These are phyloP conservation scores for Alloascoidea hylecoeti DNA, from an alignment of 805 yeast species.

Conservation along the genomic window DNA sequence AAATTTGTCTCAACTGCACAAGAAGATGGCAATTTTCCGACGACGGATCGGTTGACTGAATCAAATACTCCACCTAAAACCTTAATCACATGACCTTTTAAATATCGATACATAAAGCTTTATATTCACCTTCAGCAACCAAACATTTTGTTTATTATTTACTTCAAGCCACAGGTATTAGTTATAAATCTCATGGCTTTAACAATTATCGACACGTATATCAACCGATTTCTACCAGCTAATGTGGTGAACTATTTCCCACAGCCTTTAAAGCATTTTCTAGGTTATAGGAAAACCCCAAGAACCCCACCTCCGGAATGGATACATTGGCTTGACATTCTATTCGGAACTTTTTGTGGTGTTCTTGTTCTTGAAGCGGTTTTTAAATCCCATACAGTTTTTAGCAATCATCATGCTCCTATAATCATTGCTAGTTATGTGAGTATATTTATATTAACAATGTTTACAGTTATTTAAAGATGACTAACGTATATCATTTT, in stretches of 20 bases:
- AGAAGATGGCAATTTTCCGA: too few species aligned
- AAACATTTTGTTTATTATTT: too few species aligned
- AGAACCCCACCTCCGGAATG: not conserved
- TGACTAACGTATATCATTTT: conserved; percentile 11
- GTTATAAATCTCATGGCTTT: too few species aligned
- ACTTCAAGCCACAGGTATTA: too few species aligned
- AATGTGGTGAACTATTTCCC: not conserved
- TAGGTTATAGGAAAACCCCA: not conserved
- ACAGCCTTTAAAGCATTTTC: conserved; percentile 1
- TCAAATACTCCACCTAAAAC: too few species aligned
- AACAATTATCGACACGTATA: not conserved
- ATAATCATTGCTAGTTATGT: conserved; percentile 33
- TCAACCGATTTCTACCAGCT: not conserved
- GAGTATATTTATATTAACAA: not conserved
- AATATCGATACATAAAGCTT: too few species aligned
- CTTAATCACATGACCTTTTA: too few species aligned
- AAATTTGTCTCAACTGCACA: too few species aligned
- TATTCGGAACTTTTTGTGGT: conserved; percentile 23
- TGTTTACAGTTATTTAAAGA: not conserved
- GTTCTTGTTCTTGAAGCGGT: conserved; percentile 30
- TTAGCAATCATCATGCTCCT: conserved; percentile 25
- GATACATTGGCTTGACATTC: not conserved
- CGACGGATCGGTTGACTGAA: too few species aligned
- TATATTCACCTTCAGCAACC: too few species aligned
- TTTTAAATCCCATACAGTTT: conserved; percentile 23